phyloP scores from a whole-genome alignment of 495 filamentous ascomycete species.

The Aspergillus avenaceus region DNA sequence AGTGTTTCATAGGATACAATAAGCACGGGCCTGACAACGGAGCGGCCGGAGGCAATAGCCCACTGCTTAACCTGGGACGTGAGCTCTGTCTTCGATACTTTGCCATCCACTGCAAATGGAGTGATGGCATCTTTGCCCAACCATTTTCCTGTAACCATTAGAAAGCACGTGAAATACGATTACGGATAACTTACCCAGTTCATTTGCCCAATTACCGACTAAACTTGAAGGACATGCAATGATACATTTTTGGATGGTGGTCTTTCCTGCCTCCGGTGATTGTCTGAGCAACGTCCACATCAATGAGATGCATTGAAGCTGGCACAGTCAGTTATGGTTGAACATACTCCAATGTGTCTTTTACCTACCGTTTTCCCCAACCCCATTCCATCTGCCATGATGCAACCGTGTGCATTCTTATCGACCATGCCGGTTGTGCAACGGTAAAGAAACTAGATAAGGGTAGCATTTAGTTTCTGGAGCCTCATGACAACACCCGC shows the following conservation, averaged over 20 bases:
- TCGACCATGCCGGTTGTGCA: slow-evolving; percentile 94
- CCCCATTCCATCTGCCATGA: slow-evolving; percentile 99
- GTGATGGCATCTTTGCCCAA: slow-evolving; percentile 85
- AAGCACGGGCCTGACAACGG: slow-evolving; percentile 94
- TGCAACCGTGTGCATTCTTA: slow-evolving; percentile 90
- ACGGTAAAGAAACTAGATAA: slow-evolving; percentile 73
- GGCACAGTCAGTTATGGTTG: slow-evolving; percentile 30
- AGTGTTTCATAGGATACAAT: slow-evolving; percentile 99
- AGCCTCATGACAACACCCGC: neutral
- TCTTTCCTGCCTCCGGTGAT: slow-evolving; percentile 87
- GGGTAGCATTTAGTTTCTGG: slow-evolving; percentile 4
- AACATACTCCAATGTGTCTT: neutral
- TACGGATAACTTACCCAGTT: slow-evolving; percentile 45
- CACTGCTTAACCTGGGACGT: slow-evolving; percentile 88
- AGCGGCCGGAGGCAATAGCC: slow-evolving; percentile 82
- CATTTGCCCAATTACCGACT: slow-evolving; percentile 97
- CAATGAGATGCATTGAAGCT: slow-evolving; percentile 70
- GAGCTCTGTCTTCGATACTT: slow-evolving; percentile 90
- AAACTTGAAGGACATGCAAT: slow-evolving; percentile 98
- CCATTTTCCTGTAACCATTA: slow-evolving; percentile 68
- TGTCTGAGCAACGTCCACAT: slow-evolving; percentile 98
- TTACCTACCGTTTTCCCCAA: slow-evolving; percentile 85
- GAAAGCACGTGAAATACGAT: neutral
- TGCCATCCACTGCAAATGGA: slow-evolving; percentile 96
- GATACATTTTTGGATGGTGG: slow-evolving; percentile 93